Conservation (phyloP, 305 asterid genomes). For the Rubia peregrina region DNA sequence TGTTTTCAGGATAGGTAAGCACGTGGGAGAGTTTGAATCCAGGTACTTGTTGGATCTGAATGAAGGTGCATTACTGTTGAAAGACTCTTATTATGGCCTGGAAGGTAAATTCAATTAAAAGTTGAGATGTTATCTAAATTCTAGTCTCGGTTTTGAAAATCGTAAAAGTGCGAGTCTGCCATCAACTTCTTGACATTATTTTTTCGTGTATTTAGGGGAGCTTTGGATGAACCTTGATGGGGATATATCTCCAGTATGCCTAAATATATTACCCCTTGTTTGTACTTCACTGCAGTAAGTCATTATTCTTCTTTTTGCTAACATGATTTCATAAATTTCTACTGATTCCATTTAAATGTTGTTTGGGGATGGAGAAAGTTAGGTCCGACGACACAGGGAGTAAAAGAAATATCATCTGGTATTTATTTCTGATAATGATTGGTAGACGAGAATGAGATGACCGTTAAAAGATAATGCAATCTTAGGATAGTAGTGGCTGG, state of each 20-base stretch:
- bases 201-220: constrained; percentile 50
- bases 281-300: constrained; percentile 53
- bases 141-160: neutral
- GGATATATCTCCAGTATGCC: constrained; percentile 80
- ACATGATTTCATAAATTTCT: constrained; percentile 12
- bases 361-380: neutral
- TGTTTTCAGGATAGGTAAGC: constrained; percentile 59
- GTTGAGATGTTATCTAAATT: constrained; percentile 3
- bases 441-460: neutral
- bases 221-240: constrained; percentile 96
- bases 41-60: constrained; percentile 58
- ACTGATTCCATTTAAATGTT: neutral
- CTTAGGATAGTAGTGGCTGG: neutral
- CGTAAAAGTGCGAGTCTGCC: constrained; percentile 1
- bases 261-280: constrained; percentile 71
- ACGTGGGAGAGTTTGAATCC: constrained; percentile 71
- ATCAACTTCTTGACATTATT: constrained; percentile 1
- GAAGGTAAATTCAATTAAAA: constrained; percentile 39
- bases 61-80: constrained; percentile 39
- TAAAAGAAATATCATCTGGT: neutral
- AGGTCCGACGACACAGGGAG: neutral
- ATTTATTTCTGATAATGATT: constrained; percentile 2
- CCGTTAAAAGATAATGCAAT: neutral
- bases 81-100: constrained; percentile 47
- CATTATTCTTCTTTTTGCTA: constrained; percentile 14